phyloP scores from a whole-genome alignment of 31 red algal species.

The Endocladia muricata region DNA sequence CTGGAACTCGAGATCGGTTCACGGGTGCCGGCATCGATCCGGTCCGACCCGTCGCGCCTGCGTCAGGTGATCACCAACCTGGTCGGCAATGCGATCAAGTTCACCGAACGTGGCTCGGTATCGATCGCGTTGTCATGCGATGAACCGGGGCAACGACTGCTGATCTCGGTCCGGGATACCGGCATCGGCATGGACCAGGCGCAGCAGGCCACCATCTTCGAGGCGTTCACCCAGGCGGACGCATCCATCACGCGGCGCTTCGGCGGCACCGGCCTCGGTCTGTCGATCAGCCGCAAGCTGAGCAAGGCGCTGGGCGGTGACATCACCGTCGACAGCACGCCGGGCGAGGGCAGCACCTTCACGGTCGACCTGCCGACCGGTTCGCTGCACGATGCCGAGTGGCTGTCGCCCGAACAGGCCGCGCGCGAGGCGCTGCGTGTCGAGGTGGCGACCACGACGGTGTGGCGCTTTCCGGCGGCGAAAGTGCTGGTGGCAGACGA shows the following conservation, averaged over 20 bases:
- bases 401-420: no score
- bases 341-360: background rate
- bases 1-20: background rate
- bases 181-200: conserved; percentile 8
- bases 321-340: background rate
- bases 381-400: no score
- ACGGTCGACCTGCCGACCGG: no score
- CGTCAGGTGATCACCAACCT: conserved; percentile 19
- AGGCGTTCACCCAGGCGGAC: background rate
- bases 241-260: background rate
- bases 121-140: background rate
- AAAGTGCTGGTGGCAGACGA: background rate
- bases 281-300: background rate
- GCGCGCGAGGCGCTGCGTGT: background rate
- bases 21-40: background rate
- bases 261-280: conserved; percentile 15
- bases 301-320: background rate
- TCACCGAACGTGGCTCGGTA: conserved; percentile 7
- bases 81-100: conserved; percentile 14
- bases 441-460: background rate
- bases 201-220: background rate
- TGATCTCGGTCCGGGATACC: background rate
- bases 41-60: background rate
- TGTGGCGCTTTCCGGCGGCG: no score
- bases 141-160: background rate